These are phyloP conservation scores for Vigna trinervia DNA, from an alignment of 306 rosid genomes.

Conservation along the genomic window DNA sequence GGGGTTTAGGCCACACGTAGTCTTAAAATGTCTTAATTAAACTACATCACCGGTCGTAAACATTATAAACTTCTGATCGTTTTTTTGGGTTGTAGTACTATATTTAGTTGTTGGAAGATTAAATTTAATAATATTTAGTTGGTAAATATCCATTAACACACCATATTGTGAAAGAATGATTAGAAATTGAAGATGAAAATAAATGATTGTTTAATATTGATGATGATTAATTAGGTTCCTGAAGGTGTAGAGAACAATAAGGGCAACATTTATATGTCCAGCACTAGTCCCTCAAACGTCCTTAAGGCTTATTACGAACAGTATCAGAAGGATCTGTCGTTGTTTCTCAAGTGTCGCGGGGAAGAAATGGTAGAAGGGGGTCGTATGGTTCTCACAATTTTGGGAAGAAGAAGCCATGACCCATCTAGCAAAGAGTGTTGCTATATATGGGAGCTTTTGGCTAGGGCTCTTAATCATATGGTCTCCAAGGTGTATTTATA, in stretches of 20 bases:
- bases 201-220: background rate
- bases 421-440: slow-evolving; percentile 62
- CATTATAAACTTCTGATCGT: too few relatives aligned
- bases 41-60: too few relatives aligned
- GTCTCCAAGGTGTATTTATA: slow-evolving; percentile 40
- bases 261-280: slow-evolving; percentile 61
- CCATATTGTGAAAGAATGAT: too few relatives aligned
- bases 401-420: slow-evolving; percentile 62
- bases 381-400: slow-evolving; percentile 59
- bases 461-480: slow-evolving; percentile 57
- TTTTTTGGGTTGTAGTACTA: too few relatives aligned
- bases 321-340: slow-evolving; percentile 60
- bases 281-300: slow-evolving; percentile 57
- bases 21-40: too few relatives aligned
- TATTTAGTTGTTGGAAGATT: too few relatives aligned
- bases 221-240: slow-evolving; percentile 56
- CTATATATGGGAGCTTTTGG: slow-evolving; percentile 66
- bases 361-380: slow-evolving; percentile 61
- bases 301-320: slow-evolving; percentile 56
- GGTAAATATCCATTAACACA: too few relatives aligned
- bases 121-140: too few relatives aligned
- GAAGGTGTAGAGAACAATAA: slow-evolving; percentile 60
- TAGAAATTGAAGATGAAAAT: background rate
- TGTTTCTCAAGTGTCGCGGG: slow-evolving; percentile 56
- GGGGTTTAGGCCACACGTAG: too few relatives aligned